Evolutionary conservation across 768 basidiomycete genomes (phyloP).

Genomic region (Leucocoprinus birnbaumii): DNA sequence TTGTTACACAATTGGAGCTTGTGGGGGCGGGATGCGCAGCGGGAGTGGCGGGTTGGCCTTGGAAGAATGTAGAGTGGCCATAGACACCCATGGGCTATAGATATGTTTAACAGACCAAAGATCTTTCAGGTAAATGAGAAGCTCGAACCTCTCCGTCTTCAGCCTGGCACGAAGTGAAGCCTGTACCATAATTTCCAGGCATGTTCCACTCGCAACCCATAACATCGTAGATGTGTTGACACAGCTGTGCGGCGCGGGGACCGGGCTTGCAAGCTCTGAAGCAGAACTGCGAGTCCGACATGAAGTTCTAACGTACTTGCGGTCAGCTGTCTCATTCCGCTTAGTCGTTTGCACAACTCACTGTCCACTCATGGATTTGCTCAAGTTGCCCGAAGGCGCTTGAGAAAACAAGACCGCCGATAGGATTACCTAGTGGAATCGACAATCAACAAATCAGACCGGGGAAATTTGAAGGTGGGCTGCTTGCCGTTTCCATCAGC

Average conservation of each 20-base stretch:
- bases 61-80: slow-evolving; percentile 61
- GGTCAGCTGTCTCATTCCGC: neutral
- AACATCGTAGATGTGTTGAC: slow-evolving; percentile 58
- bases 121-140: neutral
- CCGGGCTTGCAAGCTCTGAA: slow-evolving; percentile 66
- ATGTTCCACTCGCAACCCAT: slow-evolving; percentile 64
- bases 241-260: slow-evolving; percentile 45
- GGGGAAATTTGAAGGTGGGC: neutral
- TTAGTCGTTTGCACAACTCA: slow-evolving; percentile 22
- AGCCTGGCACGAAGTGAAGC: slow-evolving; percentile 50
- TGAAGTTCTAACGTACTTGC: slow-evolving; percentile 47
- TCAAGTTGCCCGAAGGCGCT: slow-evolving; percentile 56
- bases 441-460: neutral
- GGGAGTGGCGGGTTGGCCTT: slow-evolving; percentile 57
- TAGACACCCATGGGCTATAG: slow-evolving; percentile 66
- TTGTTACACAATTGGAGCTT: slow-evolving; percentile 56
- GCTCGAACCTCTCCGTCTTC: slow-evolving; percentile 45
- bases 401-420: slow-evolving; percentile 73
- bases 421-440: slow-evolving; percentile 41
- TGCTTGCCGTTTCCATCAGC: slow-evolving; percentile 48
- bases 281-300: slow-evolving; percentile 61
- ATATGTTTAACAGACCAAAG: slow-evolving; percentile 4
- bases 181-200: slow-evolving; percentile 45
- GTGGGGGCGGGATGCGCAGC: slow-evolving; percentile 52
- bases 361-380: slow-evolving; percentile 76